Percentiles rank a stretch among this genome's conserved stretches.
Conservation (phyloP, 805 yeast genomes). For the Nakazawaea ishiwadae region DNA sequence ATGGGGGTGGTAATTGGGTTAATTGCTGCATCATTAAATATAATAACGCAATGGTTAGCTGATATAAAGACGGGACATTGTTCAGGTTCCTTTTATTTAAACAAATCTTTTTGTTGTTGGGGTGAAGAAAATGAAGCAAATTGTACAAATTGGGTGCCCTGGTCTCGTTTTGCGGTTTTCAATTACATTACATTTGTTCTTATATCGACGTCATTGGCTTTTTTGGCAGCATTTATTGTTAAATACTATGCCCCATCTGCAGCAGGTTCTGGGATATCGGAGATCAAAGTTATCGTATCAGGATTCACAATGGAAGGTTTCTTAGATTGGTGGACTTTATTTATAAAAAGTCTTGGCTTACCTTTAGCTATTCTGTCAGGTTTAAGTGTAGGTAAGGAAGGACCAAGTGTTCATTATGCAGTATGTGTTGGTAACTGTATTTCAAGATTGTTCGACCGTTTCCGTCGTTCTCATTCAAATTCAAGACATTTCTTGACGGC, state of each 20-base stretch:
- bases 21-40: slow-evolving; percentile 77
- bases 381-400: slow-evolving; percentile 92
- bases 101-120: slow-evolving; percentile 79
- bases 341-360: slow-evolving; percentile 72
- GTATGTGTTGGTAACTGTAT: slow-evolving; percentile 90
- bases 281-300: slow-evolving; percentile 88
- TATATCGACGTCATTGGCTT: slow-evolving; percentile 58
- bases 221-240: slow-evolving; percentile 64
- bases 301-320: slow-evolving; percentile 83
- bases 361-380: slow-evolving; percentile 95
- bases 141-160: slow-evolving; percentile 67
- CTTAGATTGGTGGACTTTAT: slow-evolving; percentile 64
- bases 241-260: slow-evolving; percentile 77
- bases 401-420: slow-evolving; percentile 97
- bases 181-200: slow-evolving; percentile 57
- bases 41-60: slow-evolving; percentile 83
- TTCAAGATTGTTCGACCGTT: slow-evolving; percentile 46
- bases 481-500: slow-evolving; percentile 70
- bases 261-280: slow-evolving; percentile 97
- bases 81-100: slow-evolving; percentile 60
- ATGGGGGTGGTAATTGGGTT: slow-evolving; percentile 78
- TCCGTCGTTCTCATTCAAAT: slow-evolving; percentile 39
- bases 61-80: slow-evolving; percentile 80
- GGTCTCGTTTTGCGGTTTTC: slow-evolving; percentile 44
- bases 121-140: slow-evolving; percentile 40